A percentile compares a stretch with the other conserved stretches of the same genome.
phyloP scores from a whole-genome alignment of 23 red algal genomes.

The Gracilaria gracilis region DNA sequence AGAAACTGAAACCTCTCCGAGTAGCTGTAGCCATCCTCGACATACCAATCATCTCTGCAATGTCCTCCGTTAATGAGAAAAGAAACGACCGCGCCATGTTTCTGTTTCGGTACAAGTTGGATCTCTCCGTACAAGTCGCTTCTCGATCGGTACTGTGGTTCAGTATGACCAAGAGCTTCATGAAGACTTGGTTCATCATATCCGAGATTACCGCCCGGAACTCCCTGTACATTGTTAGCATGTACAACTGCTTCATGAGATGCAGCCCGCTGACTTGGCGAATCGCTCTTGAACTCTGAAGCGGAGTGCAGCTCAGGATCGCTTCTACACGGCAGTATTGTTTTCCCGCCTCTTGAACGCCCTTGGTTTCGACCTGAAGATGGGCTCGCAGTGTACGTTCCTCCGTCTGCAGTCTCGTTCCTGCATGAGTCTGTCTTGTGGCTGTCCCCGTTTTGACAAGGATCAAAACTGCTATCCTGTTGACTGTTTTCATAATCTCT shows the following conservation, averaged over 20 bases:
- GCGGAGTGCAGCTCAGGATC: not conserved
- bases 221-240: not conserved
- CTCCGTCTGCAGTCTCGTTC: not conserved
- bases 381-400: not conserved
- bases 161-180: not conserved
- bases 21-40: not conserved
- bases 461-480: not conserved
- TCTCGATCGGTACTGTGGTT: conserved; percentile 2
- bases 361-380: not conserved
- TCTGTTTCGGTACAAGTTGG: not conserved
- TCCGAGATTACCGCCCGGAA: not conserved
- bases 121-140: not conserved
- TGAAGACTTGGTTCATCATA: not conserved
- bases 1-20: not conserved
- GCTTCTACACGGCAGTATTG: not conserved
- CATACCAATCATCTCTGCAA: not conserved
- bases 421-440: not conserved
- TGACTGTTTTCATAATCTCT: not conserved
- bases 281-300: not conserved
- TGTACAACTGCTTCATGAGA: not conserved
- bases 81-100: not conserved
- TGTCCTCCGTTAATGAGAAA: not conserved
- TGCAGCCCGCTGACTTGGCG: not conserved
- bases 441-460: not conserved
- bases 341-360: not conserved